Evolutionary conservation across 1,284 basidiomycete species (phyloP).

Genomic region (Apiotrichum veenhuisii): DNA sequence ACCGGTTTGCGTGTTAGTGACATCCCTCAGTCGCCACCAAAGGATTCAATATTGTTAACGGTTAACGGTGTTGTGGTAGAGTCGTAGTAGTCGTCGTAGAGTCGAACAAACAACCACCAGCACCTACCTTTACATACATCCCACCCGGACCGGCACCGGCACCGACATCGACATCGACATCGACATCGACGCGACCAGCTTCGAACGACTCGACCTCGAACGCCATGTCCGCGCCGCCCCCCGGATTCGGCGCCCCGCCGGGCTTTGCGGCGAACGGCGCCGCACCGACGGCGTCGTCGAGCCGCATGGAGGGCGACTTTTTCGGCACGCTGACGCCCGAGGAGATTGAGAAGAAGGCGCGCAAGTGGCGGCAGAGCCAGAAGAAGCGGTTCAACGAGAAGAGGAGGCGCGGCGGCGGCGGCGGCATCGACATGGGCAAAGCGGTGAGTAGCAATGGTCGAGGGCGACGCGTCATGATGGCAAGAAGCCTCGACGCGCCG

Average conservation of each 20-base stretch:
- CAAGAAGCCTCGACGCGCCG: neutral
- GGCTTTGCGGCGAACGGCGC: constrained; percentile 16
- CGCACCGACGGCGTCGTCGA: constrained; percentile 29
- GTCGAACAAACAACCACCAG: too few species aligned
- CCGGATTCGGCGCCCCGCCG: constrained; percentile 39
- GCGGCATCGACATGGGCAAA: constrained; percentile 50
- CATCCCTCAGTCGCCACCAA: too few species aligned
- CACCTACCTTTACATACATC: too few species aligned
- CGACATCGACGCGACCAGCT: too few species aligned
- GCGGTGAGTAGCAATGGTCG: constrained; percentile 35
- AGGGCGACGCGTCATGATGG: neutral
- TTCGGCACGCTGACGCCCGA: constrained; percentile 44
- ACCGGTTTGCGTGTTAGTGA: too few species aligned
- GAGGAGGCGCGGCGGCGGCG: constrained; percentile 47
- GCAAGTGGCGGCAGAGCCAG: constrained; percentile 49
- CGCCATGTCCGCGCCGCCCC: constrained; percentile 47
- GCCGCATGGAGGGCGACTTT: constrained; percentile 45
- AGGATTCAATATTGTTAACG: too few species aligned
- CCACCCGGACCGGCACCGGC: neutral
- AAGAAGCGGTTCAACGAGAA: constrained; percentile 48
- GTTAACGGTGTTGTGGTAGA: too few species aligned
- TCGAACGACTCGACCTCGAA: constrained; percentile 2
- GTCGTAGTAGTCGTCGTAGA: too few species aligned
- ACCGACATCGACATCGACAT: neutral
- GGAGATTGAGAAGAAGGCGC: constrained; percentile 51